Evolutionary conservation across 179 eudicot species (phyloP).

Genomic region (Nepenthes alata): DNA sequence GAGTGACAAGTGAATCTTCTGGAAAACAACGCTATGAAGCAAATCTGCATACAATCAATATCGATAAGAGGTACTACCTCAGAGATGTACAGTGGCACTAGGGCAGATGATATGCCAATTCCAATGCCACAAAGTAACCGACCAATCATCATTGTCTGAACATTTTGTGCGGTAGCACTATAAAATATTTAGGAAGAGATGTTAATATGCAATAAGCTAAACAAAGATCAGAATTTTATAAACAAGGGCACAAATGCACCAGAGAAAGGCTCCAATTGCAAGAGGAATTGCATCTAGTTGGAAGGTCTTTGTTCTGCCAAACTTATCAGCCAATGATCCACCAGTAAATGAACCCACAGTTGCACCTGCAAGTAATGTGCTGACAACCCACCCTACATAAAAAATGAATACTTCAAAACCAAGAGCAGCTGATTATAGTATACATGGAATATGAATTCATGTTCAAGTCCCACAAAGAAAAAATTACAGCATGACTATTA

Average conservation of each 20-base stretch:
- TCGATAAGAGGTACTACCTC: conserved; percentile 39
- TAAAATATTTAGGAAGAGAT: conserved; percentile 12
- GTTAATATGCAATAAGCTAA: conserved; percentile 9
- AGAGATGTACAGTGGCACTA: conserved; percentile 90
- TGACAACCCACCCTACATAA: conserved; percentile 78
- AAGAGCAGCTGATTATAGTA: neutral
- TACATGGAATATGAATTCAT: too few relatives aligned
- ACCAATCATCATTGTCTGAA: conserved; percentile 76
- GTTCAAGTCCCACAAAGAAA: too few relatives aligned
- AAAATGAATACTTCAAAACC: neutral
- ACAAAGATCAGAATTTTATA: conserved; percentile 1
- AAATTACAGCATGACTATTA: too few relatives aligned
- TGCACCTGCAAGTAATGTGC: conserved; percentile 95
- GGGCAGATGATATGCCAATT: conserved; percentile 90
- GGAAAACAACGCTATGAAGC: neutral
- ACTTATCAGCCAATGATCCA: conserved; percentile 82
- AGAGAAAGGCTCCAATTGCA: conserved; percentile 81
- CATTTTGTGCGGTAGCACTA: conserved; percentile 71
- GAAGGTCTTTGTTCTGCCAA: conserved; percentile 83
- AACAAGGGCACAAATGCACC: conserved; percentile 31
- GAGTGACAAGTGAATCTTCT: neutral
- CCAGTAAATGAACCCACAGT: conserved; percentile 95
- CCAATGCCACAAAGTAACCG: conserved; percentile 91
- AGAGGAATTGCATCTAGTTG: conserved; percentile 84
- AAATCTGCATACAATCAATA: neutral